phyloP scores from a whole-genome alignment of 164 flowering plant species.

The Vitis cinerea region DNA sequence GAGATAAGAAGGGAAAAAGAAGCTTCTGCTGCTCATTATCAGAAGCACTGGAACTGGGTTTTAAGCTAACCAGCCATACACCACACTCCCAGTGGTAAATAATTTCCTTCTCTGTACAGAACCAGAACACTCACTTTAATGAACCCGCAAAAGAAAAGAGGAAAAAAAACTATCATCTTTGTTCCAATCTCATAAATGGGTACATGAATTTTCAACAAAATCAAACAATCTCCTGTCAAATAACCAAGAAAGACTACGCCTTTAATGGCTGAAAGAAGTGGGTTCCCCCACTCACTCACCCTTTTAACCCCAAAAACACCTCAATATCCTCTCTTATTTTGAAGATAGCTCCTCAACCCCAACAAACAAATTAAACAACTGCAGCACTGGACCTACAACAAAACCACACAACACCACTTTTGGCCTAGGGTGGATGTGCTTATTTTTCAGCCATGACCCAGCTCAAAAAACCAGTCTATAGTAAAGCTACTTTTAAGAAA shows the following conservation, averaged over 20 bases:
- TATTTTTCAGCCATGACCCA: too few relatives aligned
- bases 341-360: too few relatives aligned
- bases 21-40: neutral
- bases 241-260: neutral
- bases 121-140: conserved; percentile 16
- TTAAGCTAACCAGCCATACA: neutral
- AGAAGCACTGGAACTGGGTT: neutral
- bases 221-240: neutral
- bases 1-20: neutral
- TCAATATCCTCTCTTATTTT: too few relatives aligned
- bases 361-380: too few relatives aligned
- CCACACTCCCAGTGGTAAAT: neutral
- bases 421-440: too few relatives aligned
- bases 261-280: neutral
- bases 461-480: too few relatives aligned
- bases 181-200: neutral
- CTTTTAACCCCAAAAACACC: too few relatives aligned
- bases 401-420: too few relatives aligned
- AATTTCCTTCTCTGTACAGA: conserved; percentile 6
- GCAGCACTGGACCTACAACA: too few relatives aligned
- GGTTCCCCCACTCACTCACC: neutral
- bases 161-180: neutral
- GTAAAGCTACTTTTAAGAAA: too few relatives aligned
- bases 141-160: neutral
- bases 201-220: neutral